A percentile compares a stretch with the other conserved stretches of the same genome.
These are phyloP conservation scores for Dalechampia spathulata DNA, from an alignment of 441 rosid species.

Conservation along the genomic window DNA sequence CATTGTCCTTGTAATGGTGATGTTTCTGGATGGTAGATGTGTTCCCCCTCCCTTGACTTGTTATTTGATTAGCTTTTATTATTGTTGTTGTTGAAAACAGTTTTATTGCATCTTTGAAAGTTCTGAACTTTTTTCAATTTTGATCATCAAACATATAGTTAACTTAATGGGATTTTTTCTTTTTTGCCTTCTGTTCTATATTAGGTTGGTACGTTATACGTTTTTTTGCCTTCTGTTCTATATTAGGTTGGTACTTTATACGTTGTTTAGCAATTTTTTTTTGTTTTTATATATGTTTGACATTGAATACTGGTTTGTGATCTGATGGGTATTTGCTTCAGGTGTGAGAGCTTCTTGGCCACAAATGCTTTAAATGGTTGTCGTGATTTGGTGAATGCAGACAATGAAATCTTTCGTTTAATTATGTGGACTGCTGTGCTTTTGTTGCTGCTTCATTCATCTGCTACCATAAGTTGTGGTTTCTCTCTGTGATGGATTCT, in stretches of 20 bases:
- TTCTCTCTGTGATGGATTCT: slow-evolving; percentile 20
- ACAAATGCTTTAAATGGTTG: slow-evolving; percentile 94
- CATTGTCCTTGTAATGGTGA: neutral
- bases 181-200: too few species aligned
- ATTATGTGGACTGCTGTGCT: slow-evolving; percentile 55
- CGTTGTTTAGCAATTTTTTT: slow-evolving; percentile 12
- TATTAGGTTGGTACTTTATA: slow-evolving; percentile 9
- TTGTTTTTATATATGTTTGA: slow-evolving; percentile 29
- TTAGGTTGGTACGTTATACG: too few species aligned
- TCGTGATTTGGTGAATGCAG: slow-evolving; percentile 91
- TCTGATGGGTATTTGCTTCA: slow-evolving; percentile 83
- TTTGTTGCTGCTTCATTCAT: slow-evolving; percentile 53
- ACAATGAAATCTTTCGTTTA: slow-evolving; percentile 66
- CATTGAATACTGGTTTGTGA: slow-evolving; percentile 65
- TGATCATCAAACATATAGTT: too few species aligned
- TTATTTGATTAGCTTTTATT: too few species aligned
- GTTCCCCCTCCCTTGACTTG: too few species aligned
- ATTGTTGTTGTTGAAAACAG: too few species aligned
- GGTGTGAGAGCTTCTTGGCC: slow-evolving; percentile 90
- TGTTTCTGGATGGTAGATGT: neutral
- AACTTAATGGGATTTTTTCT: too few species aligned
- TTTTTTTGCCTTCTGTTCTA: neutral
- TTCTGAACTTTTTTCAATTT: too few species aligned
- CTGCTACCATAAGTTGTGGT: slow-evolving; percentile 49
- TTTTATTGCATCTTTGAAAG: too few species aligned